Evolutionary conservation across 345 rosid species (phyloP).

Genomic region (Salix suchowensis): DNA sequence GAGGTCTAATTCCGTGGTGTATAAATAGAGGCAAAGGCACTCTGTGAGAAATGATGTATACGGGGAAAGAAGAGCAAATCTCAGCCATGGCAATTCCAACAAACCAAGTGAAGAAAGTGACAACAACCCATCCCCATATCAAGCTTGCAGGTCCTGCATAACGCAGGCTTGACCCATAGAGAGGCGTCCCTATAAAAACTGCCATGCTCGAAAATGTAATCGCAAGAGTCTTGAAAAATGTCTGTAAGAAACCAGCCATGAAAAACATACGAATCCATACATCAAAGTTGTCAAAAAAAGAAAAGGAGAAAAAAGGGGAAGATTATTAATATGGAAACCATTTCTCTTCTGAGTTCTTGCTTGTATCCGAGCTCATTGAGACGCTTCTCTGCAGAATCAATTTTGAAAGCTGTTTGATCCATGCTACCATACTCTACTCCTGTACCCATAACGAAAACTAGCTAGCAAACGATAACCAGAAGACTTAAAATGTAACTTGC

Average conservation of each 20-base stretch:
- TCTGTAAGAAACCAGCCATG: constrained; percentile 25
- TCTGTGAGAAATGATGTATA: background rate
- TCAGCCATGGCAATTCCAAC: constrained; percentile 65
- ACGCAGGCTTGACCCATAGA: constrained; percentile 57
- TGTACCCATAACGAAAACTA: background rate
- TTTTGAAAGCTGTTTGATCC: constrained; percentile 1
- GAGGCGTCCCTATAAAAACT: constrained; percentile 55
- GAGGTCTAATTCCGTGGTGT: no score
- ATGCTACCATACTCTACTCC: background rate
- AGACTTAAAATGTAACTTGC: no score
- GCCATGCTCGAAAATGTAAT: constrained; percentile 66
- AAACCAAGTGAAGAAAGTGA: constrained; percentile 62
- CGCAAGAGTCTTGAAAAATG: constrained; percentile 54
- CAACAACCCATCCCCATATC: constrained; percentile 68
- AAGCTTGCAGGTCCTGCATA: constrained; percentile 58
- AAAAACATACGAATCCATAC: background rate
- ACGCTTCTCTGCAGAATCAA: constrained; percentile 62
- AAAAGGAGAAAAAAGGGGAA: background rate
- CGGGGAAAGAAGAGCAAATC: constrained; percentile 67
- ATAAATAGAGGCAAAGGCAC: background rate
- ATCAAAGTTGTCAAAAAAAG: background rate
- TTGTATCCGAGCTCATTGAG: constrained; percentile 61
- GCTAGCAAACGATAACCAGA: no score
- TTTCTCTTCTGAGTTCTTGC: constrained; percentile 64
- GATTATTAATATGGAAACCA: constrained; percentile 26